These are phyloP conservation scores for Pythium volutum DNA, from an alignment of 352 stramenopile species.

Conservation along the genomic window DNA sequence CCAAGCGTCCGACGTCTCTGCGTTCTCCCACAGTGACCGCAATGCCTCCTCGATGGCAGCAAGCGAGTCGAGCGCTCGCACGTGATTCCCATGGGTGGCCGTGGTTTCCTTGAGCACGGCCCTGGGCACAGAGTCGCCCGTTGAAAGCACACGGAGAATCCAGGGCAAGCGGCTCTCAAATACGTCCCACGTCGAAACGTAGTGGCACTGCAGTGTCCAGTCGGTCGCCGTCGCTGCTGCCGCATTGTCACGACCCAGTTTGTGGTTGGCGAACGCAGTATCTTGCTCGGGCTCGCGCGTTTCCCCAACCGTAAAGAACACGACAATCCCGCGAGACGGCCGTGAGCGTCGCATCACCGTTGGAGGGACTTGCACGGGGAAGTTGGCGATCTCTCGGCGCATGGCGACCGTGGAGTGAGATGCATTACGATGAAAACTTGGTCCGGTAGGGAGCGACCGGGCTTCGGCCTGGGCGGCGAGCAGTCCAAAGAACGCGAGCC, in stretches of 20 bases:
- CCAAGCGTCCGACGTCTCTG: not conserved
- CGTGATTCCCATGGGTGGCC: not conserved
- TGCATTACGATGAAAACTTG: too few species aligned
- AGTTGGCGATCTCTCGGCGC: conserved; percentile 21
- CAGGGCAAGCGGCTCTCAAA: conserved; percentile 19
- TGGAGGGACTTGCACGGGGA: conserved; percentile 28
- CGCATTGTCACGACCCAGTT: too few species aligned
- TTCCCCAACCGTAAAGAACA: conserved; percentile 22
- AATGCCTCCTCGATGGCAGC: conserved; percentile 1
- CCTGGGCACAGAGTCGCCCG: not conserved
- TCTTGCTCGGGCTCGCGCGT: conserved; percentile 7
- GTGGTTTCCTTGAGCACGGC: conserved; percentile 2
- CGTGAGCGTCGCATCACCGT: conserved; percentile 13
- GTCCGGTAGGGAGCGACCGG: not conserved
- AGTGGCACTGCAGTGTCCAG: conserved; percentile 20
- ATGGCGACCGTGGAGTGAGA: not conserved
- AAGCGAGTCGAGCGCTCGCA: not conserved
- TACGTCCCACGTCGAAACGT: not conserved
- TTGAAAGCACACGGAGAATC: conserved; percentile 11
- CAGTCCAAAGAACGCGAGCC: conserved; percentile 47
- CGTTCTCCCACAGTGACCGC: not conserved
- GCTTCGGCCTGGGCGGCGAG: conserved; percentile 29
- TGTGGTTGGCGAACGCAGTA: not conserved
- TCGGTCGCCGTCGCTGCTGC: not conserved
- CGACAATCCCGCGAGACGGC: not conserved